These are phyloP conservation scores for Wallacemonas rigidus DNA, from an alignment of 208 protist species.

Conservation along the genomic window DNA sequence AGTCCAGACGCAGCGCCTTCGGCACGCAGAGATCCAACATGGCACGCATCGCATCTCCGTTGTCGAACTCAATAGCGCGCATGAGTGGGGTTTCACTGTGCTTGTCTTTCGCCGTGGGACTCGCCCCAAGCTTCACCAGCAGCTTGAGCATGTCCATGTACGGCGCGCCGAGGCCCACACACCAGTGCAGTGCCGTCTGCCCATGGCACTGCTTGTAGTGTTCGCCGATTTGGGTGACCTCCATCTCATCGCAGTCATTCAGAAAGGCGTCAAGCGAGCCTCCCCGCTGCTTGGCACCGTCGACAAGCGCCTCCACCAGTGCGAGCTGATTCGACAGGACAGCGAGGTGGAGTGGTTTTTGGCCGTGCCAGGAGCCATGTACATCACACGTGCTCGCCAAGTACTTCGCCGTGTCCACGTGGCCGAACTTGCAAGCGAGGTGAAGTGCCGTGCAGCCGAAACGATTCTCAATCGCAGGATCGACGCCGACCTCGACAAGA, in stretches of 20 bases:
- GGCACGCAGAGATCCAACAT: constrained; percentile 47
- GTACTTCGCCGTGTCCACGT: constrained; percentile 68
- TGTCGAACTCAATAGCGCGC: constrained; percentile 76
- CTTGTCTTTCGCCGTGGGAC: constrained; percentile 73
- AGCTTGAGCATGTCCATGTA: constrained; percentile 77
- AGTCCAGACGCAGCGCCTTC: constrained; percentile 58
- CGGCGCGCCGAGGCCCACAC: constrained; percentile 63
- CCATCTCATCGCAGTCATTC: constrained; percentile 81
- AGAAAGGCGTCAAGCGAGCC: constrained; percentile 58
- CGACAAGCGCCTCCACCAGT: constrained; percentile 65
- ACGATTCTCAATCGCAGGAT: constrained; percentile 73
- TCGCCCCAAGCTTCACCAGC: constrained; percentile 65
- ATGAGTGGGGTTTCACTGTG: constrained; percentile 77
- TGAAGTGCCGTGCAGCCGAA: constrained; percentile 90
- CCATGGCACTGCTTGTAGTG: constrained; percentile 60
- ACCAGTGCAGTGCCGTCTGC: constrained; percentile 83
- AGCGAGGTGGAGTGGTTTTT: constrained; percentile 81
- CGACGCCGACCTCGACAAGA: constrained; percentile 68
- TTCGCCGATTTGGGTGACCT: constrained; percentile 52
- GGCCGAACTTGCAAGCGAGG: constrained; percentile 83
- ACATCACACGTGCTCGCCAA: constrained; percentile 64
- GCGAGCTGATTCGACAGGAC: constrained; percentile 70
- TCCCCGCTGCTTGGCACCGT: constrained; percentile 56
- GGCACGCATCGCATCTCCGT: constrained; percentile 50
- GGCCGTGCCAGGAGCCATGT: constrained; percentile 72